Evolutionary conservation across 2,329 filamentous ascomycete species (phyloP).

Genomic region (Colletotrichum sp.): DNA sequence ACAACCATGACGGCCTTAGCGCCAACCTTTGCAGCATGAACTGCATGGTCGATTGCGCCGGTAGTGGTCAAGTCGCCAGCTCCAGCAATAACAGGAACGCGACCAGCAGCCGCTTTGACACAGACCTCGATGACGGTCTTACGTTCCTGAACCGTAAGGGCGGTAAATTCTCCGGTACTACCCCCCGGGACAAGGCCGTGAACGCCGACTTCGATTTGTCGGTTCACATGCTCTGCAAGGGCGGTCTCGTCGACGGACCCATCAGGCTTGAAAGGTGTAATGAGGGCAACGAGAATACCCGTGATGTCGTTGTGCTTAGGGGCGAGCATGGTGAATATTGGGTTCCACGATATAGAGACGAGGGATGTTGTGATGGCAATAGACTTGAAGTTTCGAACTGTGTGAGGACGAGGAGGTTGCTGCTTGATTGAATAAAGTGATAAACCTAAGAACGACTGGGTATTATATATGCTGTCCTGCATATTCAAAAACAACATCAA

Average conservation of each 20-base stretch:
- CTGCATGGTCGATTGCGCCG: conserved; percentile 44
- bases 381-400: neutral
- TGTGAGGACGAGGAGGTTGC: neutral
- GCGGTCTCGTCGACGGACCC: conserved; percentile 41
- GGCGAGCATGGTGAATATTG: neutral
- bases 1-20: conserved; percentile 53
- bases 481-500: neutral
- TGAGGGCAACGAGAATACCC: conserved; percentile 54
- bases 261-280: conserved; percentile 52
- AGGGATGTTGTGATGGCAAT: neutral
- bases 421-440: neutral
- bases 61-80: conserved; percentile 47
- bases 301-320: conserved; percentile 26
- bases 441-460: neutral
- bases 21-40: conserved; percentile 41
- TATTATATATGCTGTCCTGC: neutral
- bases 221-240: conserved; percentile 49
- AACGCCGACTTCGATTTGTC: conserved; percentile 47
- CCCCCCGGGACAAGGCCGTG: conserved; percentile 56
- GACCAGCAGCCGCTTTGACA: conserved; percentile 40
- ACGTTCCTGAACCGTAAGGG: conserved; percentile 46
- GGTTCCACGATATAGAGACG: neutral
- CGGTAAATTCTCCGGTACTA: conserved; percentile 56
- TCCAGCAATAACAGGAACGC: conserved; percentile 47
- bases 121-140: conserved; percentile 45